phyloP scores from a whole-genome alignment of 768 basidiomycete species.

The Lactarius akahatsu region DNA sequence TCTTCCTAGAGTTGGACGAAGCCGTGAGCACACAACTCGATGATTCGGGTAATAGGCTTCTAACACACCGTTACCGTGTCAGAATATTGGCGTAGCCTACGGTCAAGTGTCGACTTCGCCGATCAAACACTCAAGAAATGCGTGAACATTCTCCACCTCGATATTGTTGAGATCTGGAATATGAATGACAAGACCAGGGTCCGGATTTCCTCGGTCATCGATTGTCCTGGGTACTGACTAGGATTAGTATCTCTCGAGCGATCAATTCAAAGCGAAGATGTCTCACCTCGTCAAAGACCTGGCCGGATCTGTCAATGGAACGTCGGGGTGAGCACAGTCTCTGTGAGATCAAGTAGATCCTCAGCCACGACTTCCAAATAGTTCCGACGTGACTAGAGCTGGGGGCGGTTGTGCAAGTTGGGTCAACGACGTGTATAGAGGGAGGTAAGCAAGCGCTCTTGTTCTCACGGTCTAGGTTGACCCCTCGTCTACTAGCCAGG shows the following conservation, averaged over 20 bases:
- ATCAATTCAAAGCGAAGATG: conserved; percentile 8
- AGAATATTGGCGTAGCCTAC: conserved; percentile 17
- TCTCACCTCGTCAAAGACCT: conserved; percentile 14
- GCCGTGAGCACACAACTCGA: neutral
- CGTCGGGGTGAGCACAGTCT: neutral
- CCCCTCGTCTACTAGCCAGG: neutral
- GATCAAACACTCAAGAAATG: conserved; percentile 4
- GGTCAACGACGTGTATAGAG: neutral
- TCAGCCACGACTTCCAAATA: neutral
- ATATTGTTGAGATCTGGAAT: conserved; percentile 20
- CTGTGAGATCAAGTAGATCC: neutral
- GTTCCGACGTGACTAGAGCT: neutral
- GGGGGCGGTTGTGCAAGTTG: neutral
- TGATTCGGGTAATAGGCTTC: no score
- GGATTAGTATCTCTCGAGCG: conserved; percentile 5
- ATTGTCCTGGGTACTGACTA: neutral
- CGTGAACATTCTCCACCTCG: conserved; percentile 4
- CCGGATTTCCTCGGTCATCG: neutral
- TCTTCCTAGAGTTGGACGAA: conserved; percentile 3
- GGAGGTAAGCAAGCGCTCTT: neutral
- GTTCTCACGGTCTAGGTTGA: neutral
- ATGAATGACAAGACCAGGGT: neutral
- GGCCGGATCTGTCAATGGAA: neutral
- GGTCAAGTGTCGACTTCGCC: conserved; percentile 9
- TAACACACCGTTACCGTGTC: neutral